These are phyloP conservation scores for Talaromyces stipitatus DNA, from an alignment of 495 filamentous ascomycete genomes.

Conservation along the genomic window DNA sequence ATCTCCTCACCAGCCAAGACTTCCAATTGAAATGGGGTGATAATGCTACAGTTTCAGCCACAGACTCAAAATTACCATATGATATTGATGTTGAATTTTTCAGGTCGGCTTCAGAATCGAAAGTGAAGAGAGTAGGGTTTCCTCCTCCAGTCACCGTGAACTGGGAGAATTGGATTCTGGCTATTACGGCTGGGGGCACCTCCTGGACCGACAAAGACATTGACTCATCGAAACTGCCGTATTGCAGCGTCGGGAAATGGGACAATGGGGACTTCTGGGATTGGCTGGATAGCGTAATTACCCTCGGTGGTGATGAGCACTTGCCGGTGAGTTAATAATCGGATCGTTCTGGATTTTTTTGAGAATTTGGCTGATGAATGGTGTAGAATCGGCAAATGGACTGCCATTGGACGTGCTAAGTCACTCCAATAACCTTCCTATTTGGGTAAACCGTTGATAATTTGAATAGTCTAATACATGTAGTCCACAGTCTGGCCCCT, in stretches of 20 bases:
- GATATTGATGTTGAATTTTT: conserved; percentile 1
- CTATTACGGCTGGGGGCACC: background rate
- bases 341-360: background rate
- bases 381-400: conserved; percentile 6
- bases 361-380: background rate
- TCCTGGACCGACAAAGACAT: conserved; percentile 1
- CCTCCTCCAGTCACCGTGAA: background rate
- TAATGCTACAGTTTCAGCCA: background rate
- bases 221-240: background rate
- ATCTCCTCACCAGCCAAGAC: background rate
- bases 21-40: background rate
- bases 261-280: conserved; percentile 5
- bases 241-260: conserved; percentile 3
- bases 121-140: background rate
- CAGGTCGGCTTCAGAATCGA: background rate
- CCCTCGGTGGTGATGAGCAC: background rate
- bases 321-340: background rate
- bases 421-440: conserved; percentile 2
- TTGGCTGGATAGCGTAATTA: background rate
- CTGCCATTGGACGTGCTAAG: conserved; percentile 4
- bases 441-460: no score
- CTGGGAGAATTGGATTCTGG: conserved; percentile 4
- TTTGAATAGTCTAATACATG: no score
- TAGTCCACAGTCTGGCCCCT: background rate
- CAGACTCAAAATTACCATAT: background rate